phyloP scores from a whole-genome alignment of 495 filamentous ascomycete genomes.

The Tirmania nivea region DNA sequence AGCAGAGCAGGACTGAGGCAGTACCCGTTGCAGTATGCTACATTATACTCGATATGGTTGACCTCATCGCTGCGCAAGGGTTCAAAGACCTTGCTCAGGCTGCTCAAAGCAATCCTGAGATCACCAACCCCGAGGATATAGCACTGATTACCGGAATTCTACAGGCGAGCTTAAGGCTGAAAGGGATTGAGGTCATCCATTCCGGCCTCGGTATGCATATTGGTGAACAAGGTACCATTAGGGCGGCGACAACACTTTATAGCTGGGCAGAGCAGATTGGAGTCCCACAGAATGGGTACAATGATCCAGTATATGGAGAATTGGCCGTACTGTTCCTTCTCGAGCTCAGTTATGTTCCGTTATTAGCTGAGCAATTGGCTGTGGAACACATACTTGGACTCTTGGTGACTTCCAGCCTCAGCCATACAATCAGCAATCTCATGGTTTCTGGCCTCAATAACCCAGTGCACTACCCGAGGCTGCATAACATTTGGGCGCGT shows the following conservation, averaged over 20 bases:
- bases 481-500: conserved; percentile 69
- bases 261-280: conserved; percentile 74
- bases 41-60: conserved; percentile 33
- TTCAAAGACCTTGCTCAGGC: conserved; percentile 50
- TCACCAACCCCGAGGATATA: conserved; percentile 41
- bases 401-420: conserved; percentile 53
- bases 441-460: conserved; percentile 30
- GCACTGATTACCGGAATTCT: conserved; percentile 75
- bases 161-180: conserved; percentile 57
- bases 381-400: conserved; percentile 60
- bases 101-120: conserved; percentile 21
- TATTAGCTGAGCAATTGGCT: conserved; percentile 71
- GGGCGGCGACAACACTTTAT: conserved; percentile 68
- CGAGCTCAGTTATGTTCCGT: conserved; percentile 60
- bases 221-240: conserved; percentile 38
- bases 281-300: conserved; percentile 28
- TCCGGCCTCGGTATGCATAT: conserved; percentile 42
- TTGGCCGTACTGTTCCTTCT: conserved; percentile 69
- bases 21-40: conserved; percentile 11
- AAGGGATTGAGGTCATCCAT: conserved; percentile 37
- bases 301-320: conserved; percentile 88
- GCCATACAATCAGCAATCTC: conserved; percentile 48
- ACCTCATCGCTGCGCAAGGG: conserved; percentile 54
- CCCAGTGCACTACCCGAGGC: conserved; percentile 11
- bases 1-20: conserved; percentile 5